Conservation (phyloP, 2,329 filamentous ascomycete genomes). For the Xylaria polymorpha region DNA sequence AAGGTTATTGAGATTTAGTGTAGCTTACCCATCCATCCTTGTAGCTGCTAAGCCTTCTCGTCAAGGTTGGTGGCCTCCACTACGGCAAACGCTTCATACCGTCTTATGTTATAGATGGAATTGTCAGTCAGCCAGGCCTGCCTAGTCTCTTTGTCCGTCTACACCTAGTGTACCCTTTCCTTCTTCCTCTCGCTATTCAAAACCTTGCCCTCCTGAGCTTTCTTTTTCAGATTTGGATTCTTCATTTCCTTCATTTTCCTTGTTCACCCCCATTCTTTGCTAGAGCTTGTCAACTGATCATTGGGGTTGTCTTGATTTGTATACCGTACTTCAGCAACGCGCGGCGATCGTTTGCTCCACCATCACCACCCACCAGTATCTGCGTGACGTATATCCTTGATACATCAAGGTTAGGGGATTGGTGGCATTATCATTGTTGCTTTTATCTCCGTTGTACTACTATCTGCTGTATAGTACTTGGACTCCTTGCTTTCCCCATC, state of each 20-base stretch:
- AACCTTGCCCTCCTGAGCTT: not conserved
- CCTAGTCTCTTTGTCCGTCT: constrained; percentile 2
- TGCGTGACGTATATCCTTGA: constrained; percentile 10
- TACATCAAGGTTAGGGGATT: constrained; percentile 1
- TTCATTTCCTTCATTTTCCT: not conserved
- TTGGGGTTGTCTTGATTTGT: constrained; percentile 2
- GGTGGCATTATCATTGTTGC: constrained; percentile 9
- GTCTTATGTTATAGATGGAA: constrained; percentile 6
- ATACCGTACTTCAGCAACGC: constrained; percentile 1
- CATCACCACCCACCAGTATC: not conserved
- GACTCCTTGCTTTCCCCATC: not conserved
- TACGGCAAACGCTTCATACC: constrained; percentile 16
- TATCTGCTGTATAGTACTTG: not conserved
- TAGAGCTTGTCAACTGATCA: not conserved
- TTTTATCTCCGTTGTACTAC: not conserved
- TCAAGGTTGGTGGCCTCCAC: constrained; percentile 10
- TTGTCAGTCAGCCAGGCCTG: not conserved
- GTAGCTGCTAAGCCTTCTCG: constrained; percentile 18
- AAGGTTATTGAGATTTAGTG: not conserved
- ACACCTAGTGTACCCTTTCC: not conserved
- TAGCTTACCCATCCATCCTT: constrained; percentile 9
- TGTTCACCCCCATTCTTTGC: not conserved
- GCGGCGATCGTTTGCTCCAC: constrained; percentile 6
- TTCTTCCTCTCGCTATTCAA: not conserved
- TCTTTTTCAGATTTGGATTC: not conserved